These are phyloP conservation scores for Candolleomyces aberdarensis DNA, from an alignment of 768 basidiomycete genomes.

Conservation along the genomic window DNA sequence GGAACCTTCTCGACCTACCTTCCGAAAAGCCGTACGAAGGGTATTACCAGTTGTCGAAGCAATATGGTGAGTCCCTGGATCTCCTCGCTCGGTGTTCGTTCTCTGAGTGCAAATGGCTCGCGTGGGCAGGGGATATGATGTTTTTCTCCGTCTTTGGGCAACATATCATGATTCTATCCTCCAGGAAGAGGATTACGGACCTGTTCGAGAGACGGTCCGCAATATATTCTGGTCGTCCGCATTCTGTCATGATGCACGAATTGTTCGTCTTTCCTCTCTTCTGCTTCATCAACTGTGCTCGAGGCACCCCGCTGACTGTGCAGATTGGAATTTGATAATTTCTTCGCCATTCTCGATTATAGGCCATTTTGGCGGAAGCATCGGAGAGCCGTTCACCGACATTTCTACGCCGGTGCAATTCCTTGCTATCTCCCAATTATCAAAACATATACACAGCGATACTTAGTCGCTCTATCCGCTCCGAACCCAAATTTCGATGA, in stretches of 20 bases:
- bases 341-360: constrained; percentile 34
- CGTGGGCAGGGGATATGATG: constrained; percentile 6
- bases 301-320: neutral
- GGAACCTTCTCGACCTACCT: constrained; percentile 15
- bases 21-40: constrained; percentile 12
- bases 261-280: constrained; percentile 27
- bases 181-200: neutral
- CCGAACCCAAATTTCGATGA: neutral
- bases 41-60: constrained; percentile 12
- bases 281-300: neutral
- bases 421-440: constrained; percentile 14
- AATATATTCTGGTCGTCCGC: constrained; percentile 18
- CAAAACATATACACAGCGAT: neutral
- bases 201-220: constrained; percentile 7
- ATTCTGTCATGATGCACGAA: constrained; percentile 35
- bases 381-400: constrained; percentile 22
- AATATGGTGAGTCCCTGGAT: constrained; percentile 10
- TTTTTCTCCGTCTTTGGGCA: constrained; percentile 6
- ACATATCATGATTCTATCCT: constrained; percentile 5
- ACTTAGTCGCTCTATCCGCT: neutral
- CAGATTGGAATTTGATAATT: constrained; percentile 37
- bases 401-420: constrained; percentile 18
- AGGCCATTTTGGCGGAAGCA: constrained; percentile 21
- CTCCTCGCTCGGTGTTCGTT: neutral
- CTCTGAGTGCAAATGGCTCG: neutral